Evolutionary conservation across 371 early-diverging fungal genomes (phyloP).

Genomic region (Mortierella sp.): DNA sequence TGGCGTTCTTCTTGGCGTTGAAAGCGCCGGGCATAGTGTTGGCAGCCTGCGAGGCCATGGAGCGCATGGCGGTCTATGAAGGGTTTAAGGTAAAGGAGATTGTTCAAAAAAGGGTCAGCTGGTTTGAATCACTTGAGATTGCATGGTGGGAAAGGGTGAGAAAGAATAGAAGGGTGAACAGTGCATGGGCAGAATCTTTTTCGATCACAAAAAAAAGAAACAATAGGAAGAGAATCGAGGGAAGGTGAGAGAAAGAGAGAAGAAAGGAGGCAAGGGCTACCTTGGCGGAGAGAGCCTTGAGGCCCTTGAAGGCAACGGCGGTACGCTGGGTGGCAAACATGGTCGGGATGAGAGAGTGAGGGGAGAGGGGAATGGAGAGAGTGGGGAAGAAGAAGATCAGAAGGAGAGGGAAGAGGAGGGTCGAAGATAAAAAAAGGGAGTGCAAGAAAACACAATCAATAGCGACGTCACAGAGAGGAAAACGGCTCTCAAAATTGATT

Average conservation of each 20-base stretch:
- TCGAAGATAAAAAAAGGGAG: background rate
- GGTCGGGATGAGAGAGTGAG: conserved; percentile 15
- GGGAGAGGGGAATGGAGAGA: conserved; percentile 15
- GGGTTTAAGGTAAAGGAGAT: background rate
- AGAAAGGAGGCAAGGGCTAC: conserved; percentile 13
- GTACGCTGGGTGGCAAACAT: conserved; percentile 53
- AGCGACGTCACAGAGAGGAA: conserved; percentile 23
- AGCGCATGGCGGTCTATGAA: conserved; percentile 53
- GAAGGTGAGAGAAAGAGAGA: background rate
- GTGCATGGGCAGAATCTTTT: background rate
- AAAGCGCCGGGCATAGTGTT: conserved; percentile 74
- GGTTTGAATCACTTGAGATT: background rate
- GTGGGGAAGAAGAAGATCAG: conserved; percentile 21
- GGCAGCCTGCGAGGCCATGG: conserved; percentile 63
- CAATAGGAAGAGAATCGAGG: background rate
- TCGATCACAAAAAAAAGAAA: background rate
- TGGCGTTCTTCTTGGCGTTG: conserved; percentile 74
- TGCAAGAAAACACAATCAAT: conserved; percentile 13
- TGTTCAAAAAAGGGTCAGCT: background rate
- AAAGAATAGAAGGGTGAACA: background rate
- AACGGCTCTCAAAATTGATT: conserved; percentile 12
- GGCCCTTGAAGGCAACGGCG: conserved; percentile 52
- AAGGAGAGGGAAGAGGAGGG: conserved; percentile 3
- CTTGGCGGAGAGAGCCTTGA: conserved; percentile 57
- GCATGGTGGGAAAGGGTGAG: conserved; percentile 12